Conservation (phyloP, 768 basidiomycete genomes). For the Mycena chlorophos region DNA sequence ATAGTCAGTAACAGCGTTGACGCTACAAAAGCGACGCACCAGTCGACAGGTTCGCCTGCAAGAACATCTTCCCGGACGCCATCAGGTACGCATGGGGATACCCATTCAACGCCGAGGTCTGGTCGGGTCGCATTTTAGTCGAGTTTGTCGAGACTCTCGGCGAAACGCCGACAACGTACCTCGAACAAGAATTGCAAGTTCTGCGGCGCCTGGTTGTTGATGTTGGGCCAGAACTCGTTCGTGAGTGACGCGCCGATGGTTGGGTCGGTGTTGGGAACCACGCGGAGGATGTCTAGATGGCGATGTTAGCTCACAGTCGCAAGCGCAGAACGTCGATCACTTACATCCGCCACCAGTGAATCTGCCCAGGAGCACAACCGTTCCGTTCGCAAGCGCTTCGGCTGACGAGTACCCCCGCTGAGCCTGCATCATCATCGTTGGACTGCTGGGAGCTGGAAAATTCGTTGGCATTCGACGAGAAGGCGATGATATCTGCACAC, state of each 20-base stretch:
- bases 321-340: neutral
- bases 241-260: constrained; percentile 74
- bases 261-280: constrained; percentile 67
- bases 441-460: constrained; percentile 5
- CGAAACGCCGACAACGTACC: neutral
- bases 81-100: constrained; percentile 75
- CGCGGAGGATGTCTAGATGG: constrained; percentile 74
- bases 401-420: constrained; percentile 37
- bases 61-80: constrained; percentile 74
- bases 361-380: constrained; percentile 77
- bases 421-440: constrained; percentile 60
- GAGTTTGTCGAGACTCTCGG: neutral
- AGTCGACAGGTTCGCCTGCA: constrained; percentile 81
- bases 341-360: constrained; percentile 69
- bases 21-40: constrained; percentile 39
- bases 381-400: too few relatives aligned
- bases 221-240: constrained; percentile 84
- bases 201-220: constrained; percentile 47
- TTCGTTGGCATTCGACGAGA: neutral
- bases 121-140: neutral
- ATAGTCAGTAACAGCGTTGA: constrained; percentile 15
- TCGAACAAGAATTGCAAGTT: constrained; percentile 65
- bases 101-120: constrained; percentile 74
- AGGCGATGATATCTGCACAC: constrained; percentile 57
- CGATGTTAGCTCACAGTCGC: constrained; percentile 25